Base-by-base conservation (phyloP, 192 early-diverging fungal species). In the Linnemannia exigua region DNA sequence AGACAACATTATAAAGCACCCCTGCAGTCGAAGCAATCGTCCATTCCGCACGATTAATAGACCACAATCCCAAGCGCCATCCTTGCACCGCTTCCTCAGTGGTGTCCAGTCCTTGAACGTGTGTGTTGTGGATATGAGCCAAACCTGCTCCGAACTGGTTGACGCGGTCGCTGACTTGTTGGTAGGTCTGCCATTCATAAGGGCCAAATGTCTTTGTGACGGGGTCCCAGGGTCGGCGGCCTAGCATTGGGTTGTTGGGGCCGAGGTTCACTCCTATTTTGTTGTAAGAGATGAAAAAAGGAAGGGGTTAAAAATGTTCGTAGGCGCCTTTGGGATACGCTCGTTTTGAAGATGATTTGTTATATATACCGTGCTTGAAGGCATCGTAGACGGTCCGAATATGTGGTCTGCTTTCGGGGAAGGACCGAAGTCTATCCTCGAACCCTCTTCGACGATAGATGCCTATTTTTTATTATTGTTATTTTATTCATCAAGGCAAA, bases 1-100 rank as follows among this genome's bases (percentile, higher is more conserved):
- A 87, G 67, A 90, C 90, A 47, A 92, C 63, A 72, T 89, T 91
- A 72, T 95, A 93, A 63, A 89, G 87, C 51, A 91, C 70, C 28
- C 91, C 88, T 1, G 87, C 95, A 35, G 89, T 87, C 75, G 95
- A 92, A 15, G 91, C 82, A 76, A 97, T 89, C 22, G 88, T 78
- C 94, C 96, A 97, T 77, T 95, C 94, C 22, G 93, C 89, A 0
- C 94, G 91, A 88, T 95, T 96, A 79, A 88, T 77, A 15, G 95
- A 77, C 88, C 95, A 96, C 68, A 97, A 85, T 69, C 93, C 95
- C 51, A 96, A 72, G 1, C 88, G 80, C 67, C 87, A 88, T 72
- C 82, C 46, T 58, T 58, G 54, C 22, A 54, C 20, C 3, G 52
- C 20, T 20, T 54, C 22, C 17, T 4, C 37, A 44, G 17, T 81